Base-by-base conservation (phyloP, 2,329 filamentous ascomycete genomes). In the Teratosphaeria zuluensis region DNA sequence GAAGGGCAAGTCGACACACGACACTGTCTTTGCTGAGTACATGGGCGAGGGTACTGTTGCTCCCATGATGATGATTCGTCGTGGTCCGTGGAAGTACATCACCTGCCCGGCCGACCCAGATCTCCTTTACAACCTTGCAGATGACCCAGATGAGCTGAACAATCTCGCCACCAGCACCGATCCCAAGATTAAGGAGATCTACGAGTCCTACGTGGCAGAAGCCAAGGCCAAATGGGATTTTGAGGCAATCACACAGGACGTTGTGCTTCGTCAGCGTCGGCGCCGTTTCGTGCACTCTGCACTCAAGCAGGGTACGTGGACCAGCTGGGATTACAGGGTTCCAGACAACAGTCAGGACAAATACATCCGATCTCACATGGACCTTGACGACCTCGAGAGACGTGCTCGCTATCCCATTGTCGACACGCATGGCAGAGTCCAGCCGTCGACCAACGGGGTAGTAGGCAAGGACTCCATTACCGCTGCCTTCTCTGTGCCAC, bases 21-120 rank as follows among this genome's bases (percentile, higher is more conserved):
- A 96, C 72, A 94, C 89, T 11, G 91, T 94, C n/a, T 88, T 92
- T 67, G 91, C 90, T 61, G 92, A 96, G 76, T 96, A 96, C 77
- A 95, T 92, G 69, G 92, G 90, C 55, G 92, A 96, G 75, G 92
- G 92, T 54, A 96, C 92, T 1, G 80, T 95, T 58, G 86, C 88
- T 4, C 92, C 92, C 1, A 83, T 95, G 58, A 90, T 95, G 80
- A 96, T 96, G 92, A 96, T 96, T 70, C 86, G 89, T 59, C 86
- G 90, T 57, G 90, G 90, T 8, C 80, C 82, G 53, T 96, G 90
- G 90, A 96, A 96, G 78, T 96, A 91, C 73, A 85, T 94, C 63
- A 90, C 84, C 63, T 96, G 90, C 68, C 85, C 91, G 6, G 86
- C 86, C 24, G 92, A 96, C 70, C 86, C 88, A 33, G 86, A 89